Percentiles rank a stretch among this genome's conserved stretches.
These are phyloP conservation scores for Melanogaster broomeanus DNA, from an alignment of 768 basidiomycete species.

Conservation along the genomic window DNA sequence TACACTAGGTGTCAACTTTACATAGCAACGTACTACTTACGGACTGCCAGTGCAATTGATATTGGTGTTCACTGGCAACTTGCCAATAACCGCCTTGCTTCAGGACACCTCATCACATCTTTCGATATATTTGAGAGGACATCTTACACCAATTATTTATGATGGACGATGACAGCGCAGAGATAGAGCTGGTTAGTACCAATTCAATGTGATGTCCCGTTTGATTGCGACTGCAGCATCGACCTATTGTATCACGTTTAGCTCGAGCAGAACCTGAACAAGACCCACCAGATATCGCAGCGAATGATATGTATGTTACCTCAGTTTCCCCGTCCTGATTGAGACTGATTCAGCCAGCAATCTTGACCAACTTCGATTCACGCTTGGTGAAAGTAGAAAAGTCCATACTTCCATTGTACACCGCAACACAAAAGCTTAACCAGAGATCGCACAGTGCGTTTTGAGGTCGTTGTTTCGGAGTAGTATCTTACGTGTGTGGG, in stretches of 20 bases:
- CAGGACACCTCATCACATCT: no score
- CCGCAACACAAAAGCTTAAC: conserved; percentile 74
- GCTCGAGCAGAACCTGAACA: conserved; percentile 88
- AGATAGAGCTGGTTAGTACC: conserved; percentile 22
- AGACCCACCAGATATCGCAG: conserved; percentile 82
- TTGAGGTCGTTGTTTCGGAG: background rate
- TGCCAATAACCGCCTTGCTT: background rate
- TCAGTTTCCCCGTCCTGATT: conserved; percentile 1
- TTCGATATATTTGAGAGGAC: no score
- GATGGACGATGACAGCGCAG: conserved; percentile 30
- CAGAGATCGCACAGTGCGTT: conserved; percentile 68
- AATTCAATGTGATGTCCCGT: no score
- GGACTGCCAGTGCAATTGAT: no score
- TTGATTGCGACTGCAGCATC: background rate
- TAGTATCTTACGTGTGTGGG: background rate
- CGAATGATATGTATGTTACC: conserved; percentile 74
- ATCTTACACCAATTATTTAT: no score
- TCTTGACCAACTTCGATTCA: conserved; percentile 82
- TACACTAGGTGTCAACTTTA: background rate
- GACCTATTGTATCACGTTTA: conserved; percentile 23
- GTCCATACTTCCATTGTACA: conserved; percentile 81
- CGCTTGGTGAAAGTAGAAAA: conserved; percentile 83
- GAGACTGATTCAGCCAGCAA: conserved; percentile 52
- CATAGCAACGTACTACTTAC: no score
- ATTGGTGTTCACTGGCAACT: no score